These are phyloP conservation scores for Tetracladium marchalianum DNA, from an alignment of 495 filamentous ascomycete genomes.

Conservation along the genomic window DNA sequence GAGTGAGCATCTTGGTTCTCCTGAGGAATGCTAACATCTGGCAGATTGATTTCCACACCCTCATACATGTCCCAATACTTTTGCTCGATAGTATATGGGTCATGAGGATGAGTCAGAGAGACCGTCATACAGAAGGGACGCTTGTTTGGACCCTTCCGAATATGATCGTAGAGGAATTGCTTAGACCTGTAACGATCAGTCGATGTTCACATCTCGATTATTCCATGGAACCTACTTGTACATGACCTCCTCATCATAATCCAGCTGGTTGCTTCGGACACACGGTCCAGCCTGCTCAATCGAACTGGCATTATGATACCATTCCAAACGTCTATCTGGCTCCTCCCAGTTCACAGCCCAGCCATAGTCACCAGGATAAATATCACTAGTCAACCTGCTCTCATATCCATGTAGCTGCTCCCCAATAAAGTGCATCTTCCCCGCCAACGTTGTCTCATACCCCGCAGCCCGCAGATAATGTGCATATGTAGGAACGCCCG, in stretches of 20 bases:
- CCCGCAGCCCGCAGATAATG: constrained; percentile 77
- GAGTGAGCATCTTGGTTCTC: constrained; percentile 76
- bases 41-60: constrained; percentile 71
- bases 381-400: constrained; percentile 78
- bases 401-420: constrained; percentile 90
- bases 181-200: constrained; percentile 32
- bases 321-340: constrained; percentile 73
- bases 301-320: constrained; percentile 87
- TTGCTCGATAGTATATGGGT: constrained; percentile 81
- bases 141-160: constrained; percentile 52
- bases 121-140: constrained; percentile 82
- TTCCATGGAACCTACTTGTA: constrained; percentile 37
- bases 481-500: constrained; percentile 75
- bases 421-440: constrained; percentile 94
- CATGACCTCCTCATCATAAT: constrained; percentile 90
- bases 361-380: constrained; percentile 84
- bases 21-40: constrained; percentile 61
- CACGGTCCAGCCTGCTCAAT: constrained; percentile 78
- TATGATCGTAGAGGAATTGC: constrained; percentile 77
- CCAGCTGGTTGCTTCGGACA: constrained; percentile 82
- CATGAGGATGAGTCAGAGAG: constrained; percentile 84
- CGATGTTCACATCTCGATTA: not conserved
- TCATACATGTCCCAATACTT: constrained; percentile 88
- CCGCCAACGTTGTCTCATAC: constrained; percentile 81
- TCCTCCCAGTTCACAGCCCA: constrained; percentile 89